Percentiles rank a stretch among this genome's conserved stretches.
phyloP scores from a whole-genome alignment of 805 yeast genomes.

The Priceomyces castillae region DNA sequence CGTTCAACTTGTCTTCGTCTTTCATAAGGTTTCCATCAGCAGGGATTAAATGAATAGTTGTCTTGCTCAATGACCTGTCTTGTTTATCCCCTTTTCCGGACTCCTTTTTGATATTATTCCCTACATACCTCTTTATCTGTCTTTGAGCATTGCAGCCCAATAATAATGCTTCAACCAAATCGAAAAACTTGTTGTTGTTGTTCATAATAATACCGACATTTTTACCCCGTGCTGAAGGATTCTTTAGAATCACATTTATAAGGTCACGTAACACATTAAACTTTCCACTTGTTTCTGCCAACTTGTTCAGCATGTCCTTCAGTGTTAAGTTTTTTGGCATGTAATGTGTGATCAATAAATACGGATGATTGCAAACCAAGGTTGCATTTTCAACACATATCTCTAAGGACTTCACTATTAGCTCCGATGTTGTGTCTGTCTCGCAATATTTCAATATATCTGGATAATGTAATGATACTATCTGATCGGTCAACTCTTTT shows the following conservation, averaged over 20 bases:
- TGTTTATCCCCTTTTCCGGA: constrained; percentile 13
- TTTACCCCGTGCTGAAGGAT: constrained; percentile 30
- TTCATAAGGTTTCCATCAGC: constrained; percentile 22
- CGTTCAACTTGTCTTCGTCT: constrained; percentile 22
- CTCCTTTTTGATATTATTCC: constrained; percentile 56
- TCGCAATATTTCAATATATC: constrained; percentile 88
- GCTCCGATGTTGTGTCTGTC: constrained; percentile 45
- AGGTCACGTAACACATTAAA: constrained; percentile 68
- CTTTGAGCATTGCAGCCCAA: constrained; percentile 51
- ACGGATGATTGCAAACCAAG: constrained; percentile 86
- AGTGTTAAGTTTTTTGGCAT: constrained; percentile 76
- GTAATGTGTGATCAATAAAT: constrained; percentile 75
- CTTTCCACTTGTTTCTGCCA: constrained; percentile 81
- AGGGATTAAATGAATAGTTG: constrained; percentile 45
- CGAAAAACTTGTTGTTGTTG: constrained; percentile 62
- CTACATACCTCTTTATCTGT: constrained; percentile 57
- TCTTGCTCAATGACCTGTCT: constrained; percentile 5
- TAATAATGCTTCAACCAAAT: constrained; percentile 67
- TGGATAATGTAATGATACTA: constrained; percentile 85
- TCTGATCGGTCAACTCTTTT: constrained; percentile 85
- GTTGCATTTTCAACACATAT: constrained; percentile 74
- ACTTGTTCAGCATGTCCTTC: constrained; percentile 66
- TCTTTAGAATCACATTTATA: constrained; percentile 49
- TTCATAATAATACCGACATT: constrained; percentile 70
- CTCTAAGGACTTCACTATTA: constrained; percentile 70